Conservation (phyloP, 176 grass and related monocot genomes). For the Raddia guianensis region DNA sequence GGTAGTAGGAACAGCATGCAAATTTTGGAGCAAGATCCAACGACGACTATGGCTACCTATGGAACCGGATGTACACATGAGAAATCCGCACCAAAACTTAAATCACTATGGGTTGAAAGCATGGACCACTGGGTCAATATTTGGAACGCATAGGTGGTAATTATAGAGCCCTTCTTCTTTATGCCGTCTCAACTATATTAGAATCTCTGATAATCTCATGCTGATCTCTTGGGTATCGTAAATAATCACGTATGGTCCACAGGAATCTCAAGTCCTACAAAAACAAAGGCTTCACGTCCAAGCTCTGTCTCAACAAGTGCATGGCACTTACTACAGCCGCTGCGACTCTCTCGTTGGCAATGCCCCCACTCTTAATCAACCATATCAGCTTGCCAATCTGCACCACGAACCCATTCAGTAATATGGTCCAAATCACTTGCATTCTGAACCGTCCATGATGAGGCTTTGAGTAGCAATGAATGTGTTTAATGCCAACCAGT, state of each 20-base stretch:
- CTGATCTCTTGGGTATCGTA: not conserved
- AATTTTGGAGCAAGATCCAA: too few relatives aligned
- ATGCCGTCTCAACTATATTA: not conserved
- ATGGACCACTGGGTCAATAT: not conserved
- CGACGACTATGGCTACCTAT: too few relatives aligned
- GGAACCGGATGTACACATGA: too few relatives aligned
- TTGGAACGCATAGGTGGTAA: not conserved
- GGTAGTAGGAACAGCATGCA: too few relatives aligned
- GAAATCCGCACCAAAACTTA: too few relatives aligned
- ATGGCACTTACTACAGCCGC: constrained; percentile 5
- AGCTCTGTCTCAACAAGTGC: not conserved
- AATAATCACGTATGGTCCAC: not conserved
- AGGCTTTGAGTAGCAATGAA: not conserved
- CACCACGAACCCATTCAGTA: not conserved
- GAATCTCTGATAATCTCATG: not conserved
- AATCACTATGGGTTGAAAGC: not conserved
- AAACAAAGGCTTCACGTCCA: constrained; percentile 5
- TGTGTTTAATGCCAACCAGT: not conserved
- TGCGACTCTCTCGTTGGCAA: constrained; percentile 7
- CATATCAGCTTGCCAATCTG: not conserved
- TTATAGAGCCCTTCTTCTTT: not conserved
- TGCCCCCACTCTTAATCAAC: not conserved
- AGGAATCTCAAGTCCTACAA: not conserved
- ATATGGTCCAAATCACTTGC: not conserved
- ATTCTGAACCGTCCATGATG: too few relatives aligned